A percentile compares a stretch with the other conserved stretches of the same genome.
These are phyloP conservation scores for Lecanicillium sp. DNA, from an alignment of 2,329 filamentous ascomycete species.

Conservation along the genomic window DNA sequence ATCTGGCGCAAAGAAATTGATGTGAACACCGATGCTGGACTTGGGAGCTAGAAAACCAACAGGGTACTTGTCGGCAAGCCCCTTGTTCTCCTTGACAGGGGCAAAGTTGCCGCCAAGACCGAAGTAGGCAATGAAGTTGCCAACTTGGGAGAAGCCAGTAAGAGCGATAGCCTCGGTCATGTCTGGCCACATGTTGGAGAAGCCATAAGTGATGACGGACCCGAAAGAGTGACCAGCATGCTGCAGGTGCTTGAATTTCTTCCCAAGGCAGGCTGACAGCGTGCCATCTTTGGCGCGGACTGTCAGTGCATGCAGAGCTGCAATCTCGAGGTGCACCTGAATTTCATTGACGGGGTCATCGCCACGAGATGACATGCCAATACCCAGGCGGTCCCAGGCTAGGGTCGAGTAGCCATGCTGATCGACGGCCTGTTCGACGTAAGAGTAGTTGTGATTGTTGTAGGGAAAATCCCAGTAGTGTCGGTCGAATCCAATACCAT, in stretches of 20 bases:
- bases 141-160: conserved; percentile 50
- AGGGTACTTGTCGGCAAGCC: conserved; percentile 24
- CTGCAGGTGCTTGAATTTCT: conserved; percentile 34
- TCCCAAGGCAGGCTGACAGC: conserved; percentile 28
- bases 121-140: conserved; percentile 34
- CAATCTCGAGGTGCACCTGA: conserved; percentile 42
- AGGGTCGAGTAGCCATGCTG: conserved; percentile 43
- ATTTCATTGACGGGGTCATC: conserved; percentile 46
- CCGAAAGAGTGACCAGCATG: conserved; percentile 61
- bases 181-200: conserved; percentile 43
- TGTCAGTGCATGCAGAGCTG: conserved; percentile 45
- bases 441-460: conserved; percentile 48
- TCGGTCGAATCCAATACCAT: conserved; percentile 14
- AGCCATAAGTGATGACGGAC: conserved; percentile 46
- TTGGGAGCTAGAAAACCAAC: conserved; percentile 45
- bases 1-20: conserved; percentile 41
- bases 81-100: conserved; percentile 26
- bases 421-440: conserved; percentile 40
- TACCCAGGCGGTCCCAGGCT: conserved; percentile 46
- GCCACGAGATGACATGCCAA: conserved; percentile 39
- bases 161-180: conserved; percentile 51
- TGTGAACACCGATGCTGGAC: conserved; percentile 40
- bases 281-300: conserved; percentile 35
- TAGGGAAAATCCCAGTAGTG: conserved; percentile 48
- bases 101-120: conserved; percentile 38